These are phyloP conservation scores for Tarenaya hassleriana DNA, from an alignment of 345 rosid species.

Conservation along the genomic window DNA sequence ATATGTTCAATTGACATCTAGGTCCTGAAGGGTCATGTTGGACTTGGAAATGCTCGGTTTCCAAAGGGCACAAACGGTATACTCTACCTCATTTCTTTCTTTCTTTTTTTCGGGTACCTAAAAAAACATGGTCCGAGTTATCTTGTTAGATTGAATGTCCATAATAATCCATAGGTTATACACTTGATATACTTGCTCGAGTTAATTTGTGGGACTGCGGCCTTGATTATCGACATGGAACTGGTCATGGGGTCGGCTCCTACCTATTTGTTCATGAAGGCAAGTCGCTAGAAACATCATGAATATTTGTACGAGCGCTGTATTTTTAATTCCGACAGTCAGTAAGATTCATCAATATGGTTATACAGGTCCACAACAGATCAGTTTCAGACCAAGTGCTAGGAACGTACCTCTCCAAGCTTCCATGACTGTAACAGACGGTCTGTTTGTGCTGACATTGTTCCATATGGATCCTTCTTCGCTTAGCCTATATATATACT, in stretches of 20 bases:
- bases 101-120: neutral
- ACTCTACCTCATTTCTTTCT: slow-evolving; percentile 2
- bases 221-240: slow-evolving; percentile 94
- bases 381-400: slow-evolving; percentile 83
- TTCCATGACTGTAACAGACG: slow-evolving; percentile 98
- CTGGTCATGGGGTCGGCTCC: slow-evolving; percentile 99
- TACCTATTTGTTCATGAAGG: slow-evolving; percentile 97
- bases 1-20: slow-evolving; percentile 16
- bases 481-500: too few relatives aligned
- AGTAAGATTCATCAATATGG: slow-evolving; percentile 11
- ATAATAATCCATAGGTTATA: slow-evolving; percentile 43
- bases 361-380: slow-evolving; percentile 82
- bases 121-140: too few relatives aligned
- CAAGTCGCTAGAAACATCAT: slow-evolving; percentile 24
- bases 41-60: slow-evolving; percentile 73
- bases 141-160: neutral
- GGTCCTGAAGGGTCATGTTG: slow-evolving; percentile 96
- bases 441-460: slow-evolving; percentile 37
- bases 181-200: slow-evolving; percentile 92
- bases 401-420: slow-evolving; percentile 84
- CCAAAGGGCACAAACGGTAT: slow-evolving; percentile 90
- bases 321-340: too few relatives aligned
- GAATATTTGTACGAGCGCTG: slow-evolving; percentile 11
- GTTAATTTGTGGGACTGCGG: slow-evolving; percentile 85
- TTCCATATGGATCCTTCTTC: neutral